phyloP scores from a whole-genome alignment of 768 basidiomycete species.

The Pulveroboletus frians region DNA sequence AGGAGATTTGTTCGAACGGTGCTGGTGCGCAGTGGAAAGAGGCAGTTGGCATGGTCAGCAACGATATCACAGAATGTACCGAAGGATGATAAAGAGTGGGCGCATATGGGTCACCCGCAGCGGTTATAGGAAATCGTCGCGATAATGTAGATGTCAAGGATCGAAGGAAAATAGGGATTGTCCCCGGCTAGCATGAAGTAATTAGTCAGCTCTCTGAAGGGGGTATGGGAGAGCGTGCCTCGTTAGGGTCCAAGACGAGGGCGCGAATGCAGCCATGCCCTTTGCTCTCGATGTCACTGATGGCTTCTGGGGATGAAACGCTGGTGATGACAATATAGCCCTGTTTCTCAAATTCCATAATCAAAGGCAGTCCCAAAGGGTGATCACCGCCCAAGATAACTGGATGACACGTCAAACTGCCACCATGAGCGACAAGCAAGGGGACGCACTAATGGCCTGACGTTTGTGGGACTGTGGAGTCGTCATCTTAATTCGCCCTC shows the following conservation, averaged over 20 bases:
- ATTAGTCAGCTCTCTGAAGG: conserved; percentile 1
- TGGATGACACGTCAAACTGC: conserved; percentile 25
- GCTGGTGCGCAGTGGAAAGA: conserved; percentile 38
- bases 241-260: conserved; percentile 72
- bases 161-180: conserved; percentile 71
- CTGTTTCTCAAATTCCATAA: conserved; percentile 66
- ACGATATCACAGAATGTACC: conserved; percentile 73
- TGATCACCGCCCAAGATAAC: conserved; percentile 82
- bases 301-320: conserved; percentile 65
- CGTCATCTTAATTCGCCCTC: conserved; percentile 22
- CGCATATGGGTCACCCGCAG: conserved; percentile 76
- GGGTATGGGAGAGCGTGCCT: conserved; percentile 42
- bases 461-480: conserved; percentile 37
- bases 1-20: conserved; percentile 66
- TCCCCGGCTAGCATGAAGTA: conserved; percentile 49
- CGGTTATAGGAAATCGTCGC: conserved; percentile 73
- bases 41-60: conserved; percentile 54
- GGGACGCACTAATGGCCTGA: conserved; percentile 40
- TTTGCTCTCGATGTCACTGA: conserved; percentile 54
- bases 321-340: conserved; percentile 84
- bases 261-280: conserved; percentile 76
- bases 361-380: conserved; percentile 64
- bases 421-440: background rate
- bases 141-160: conserved; percentile 76
- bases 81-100: conserved; percentile 61